These are phyloP conservation scores for Jatropha curcas DNA, from an alignment of 345 rosid genomes.

Conservation along the genomic window DNA sequence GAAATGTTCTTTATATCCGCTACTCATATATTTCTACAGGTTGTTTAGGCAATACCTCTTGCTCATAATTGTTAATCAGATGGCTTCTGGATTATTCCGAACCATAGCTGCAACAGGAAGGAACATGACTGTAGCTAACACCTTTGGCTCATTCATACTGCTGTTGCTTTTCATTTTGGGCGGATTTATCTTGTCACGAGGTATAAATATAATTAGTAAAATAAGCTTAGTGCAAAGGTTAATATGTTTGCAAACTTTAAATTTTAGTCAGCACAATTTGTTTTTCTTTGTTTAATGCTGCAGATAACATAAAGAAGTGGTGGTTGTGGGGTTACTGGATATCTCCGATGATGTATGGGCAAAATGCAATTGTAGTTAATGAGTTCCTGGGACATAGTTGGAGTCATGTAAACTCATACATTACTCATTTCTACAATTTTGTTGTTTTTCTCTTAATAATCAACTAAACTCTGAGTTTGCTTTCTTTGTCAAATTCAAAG, in stretches of 20 bases:
- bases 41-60: conserved; percentile 16
- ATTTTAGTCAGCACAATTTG: background rate
- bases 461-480: background rate
- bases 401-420: conserved; percentile 35
- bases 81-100: conserved; percentile 22
- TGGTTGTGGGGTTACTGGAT: conserved; percentile 86
- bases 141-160: conserved; percentile 15
- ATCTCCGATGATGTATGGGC: conserved; percentile 80
- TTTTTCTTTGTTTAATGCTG: conserved; percentile 3
- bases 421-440: background rate
- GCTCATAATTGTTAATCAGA: conserved; percentile 14
- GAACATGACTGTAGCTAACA: conserved; percentile 16
- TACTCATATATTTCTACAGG: conserved; percentile 2
- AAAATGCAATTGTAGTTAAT: conserved; percentile 60
- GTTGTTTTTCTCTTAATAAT: background rate
- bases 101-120: conserved; percentile 15
- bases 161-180: conserved; percentile 6
- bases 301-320: conserved; percentile 75
- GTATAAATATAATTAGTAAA: background rate
- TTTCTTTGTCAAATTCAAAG: conserved; percentile 8
- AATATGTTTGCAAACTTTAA: background rate
- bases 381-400: conserved; percentile 72
- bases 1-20: background rate
- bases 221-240: background rate
- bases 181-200: conserved; percentile 23